Percentiles rank a stretch among this genome's conserved stretches.
Conservation (phyloP, 2,329 filamentous ascomycete genomes). For the Epicoccum nigrum region DNA sequence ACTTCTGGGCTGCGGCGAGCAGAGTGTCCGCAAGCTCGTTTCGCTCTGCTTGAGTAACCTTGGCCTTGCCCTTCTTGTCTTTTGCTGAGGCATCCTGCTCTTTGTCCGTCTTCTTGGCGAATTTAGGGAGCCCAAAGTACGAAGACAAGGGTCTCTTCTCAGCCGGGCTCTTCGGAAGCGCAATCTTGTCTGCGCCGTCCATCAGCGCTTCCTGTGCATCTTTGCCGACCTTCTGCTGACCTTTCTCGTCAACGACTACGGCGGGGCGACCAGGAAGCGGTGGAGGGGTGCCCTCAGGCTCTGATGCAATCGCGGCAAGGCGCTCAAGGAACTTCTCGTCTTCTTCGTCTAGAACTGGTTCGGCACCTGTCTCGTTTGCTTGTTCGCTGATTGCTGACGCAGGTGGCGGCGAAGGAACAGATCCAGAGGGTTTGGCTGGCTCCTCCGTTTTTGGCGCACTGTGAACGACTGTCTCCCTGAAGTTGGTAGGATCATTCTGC, state of each 20-base stretch:
- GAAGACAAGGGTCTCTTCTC: constrained; percentile 48
- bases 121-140: constrained; percentile 41
- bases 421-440: constrained; percentile 31
- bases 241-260: constrained; percentile 41
- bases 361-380: constrained; percentile 36
- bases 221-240: constrained; percentile 45
- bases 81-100: constrained; percentile 33
- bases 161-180: constrained; percentile 58
- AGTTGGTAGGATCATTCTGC: constrained; percentile 27
- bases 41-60: constrained; percentile 46
- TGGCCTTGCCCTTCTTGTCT: constrained; percentile 34
- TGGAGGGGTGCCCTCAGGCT: constrained; percentile 49
- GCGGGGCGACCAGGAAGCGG: constrained; percentile 49
- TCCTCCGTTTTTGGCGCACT: constrained; percentile 19
- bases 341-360: constrained; percentile 63
- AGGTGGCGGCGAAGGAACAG: constrained; percentile 23
- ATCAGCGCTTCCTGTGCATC: constrained; percentile 55
- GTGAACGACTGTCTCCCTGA: constrained; percentile 20
- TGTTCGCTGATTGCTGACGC: constrained; percentile 33
- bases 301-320: constrained; percentile 55
- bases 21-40: constrained; percentile 44
- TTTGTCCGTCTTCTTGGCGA: constrained; percentile 43
- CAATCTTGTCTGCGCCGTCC: constrained; percentile 55
- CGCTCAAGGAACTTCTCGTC: constrained; percentile 63
- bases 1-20: constrained; percentile 39